Percentiles rank a stretch among this genome's conserved stretches.
Evolutionary conservation across 2,329 filamentous ascomycete species (phyloP).

Genomic region (Fusarium cicatricum): DNA sequence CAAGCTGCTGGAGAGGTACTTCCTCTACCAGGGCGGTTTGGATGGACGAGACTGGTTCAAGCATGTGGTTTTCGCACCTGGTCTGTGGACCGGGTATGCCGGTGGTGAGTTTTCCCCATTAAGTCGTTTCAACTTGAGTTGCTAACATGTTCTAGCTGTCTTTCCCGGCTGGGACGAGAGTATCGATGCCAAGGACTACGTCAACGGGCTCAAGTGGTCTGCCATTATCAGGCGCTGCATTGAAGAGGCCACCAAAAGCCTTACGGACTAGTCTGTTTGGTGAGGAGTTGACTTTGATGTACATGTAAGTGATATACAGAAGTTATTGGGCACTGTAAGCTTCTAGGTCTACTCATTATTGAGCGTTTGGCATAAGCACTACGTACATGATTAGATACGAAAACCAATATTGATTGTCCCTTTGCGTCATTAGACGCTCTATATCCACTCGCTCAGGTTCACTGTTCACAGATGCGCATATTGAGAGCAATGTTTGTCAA

Average conservation of each 20-base stretch:
- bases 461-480: too few relatives aligned
- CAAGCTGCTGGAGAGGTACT: conserved; percentile 83
- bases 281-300: not conserved
- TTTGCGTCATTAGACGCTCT: too few relatives aligned
- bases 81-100: conserved; percentile 89
- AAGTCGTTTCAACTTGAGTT: too few relatives aligned
- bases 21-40: conserved; percentile 78
- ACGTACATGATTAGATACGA: too few relatives aligned
- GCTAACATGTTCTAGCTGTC: conserved; percentile 54
- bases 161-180: conserved; percentile 70
- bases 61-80: conserved; percentile 92
- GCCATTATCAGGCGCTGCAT: conserved; percentile 64
- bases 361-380: too few relatives aligned
- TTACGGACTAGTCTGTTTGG: conserved; percentile 27
- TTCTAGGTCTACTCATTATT: too few relatives aligned
- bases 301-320: too few relatives aligned
- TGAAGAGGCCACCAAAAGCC: conserved; percentile 53
- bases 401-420: too few relatives aligned
- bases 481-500: not conserved
- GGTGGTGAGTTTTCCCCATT: conserved; percentile 63
- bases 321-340: too few relatives aligned
- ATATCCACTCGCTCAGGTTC: too few relatives aligned
- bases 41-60: conserved; percentile 91
- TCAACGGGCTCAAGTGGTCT: conserved; percentile 66
- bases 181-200: conserved; percentile 66